Evolutionary conservation across 345 rosid species (phyloP).

Genomic region (Hibiscus syriacus): DNA sequence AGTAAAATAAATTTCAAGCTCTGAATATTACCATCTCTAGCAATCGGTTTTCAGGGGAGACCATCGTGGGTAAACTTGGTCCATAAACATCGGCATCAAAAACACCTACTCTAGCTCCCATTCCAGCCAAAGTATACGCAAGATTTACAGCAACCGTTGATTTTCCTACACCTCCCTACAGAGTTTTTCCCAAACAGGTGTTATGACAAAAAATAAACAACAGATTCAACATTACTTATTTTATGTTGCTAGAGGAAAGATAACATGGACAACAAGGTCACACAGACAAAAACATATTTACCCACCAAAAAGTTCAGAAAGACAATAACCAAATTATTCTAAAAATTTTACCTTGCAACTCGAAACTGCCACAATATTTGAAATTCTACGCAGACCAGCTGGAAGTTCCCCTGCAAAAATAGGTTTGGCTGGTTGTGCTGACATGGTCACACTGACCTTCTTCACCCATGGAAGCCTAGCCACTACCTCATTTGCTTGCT

Average conservation of each 20-base stretch:
- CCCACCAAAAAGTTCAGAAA: not conserved
- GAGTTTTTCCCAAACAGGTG: constrained; percentile 19
- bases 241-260: not conserved
- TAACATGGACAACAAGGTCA: not conserved
- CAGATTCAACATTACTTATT: not conserved
- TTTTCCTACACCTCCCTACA: constrained; percentile 98
- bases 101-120: constrained; percentile 97
- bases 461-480: constrained; percentile 77
- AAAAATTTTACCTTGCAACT: constrained; percentile 81
- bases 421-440: constrained; percentile 91
- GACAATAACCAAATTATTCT: constrained; percentile 3
- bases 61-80: constrained; percentile 97
- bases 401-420: constrained; percentile 72
- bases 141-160: constrained; percentile 96
- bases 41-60: constrained; percentile 73
- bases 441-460: constrained; percentile 79
- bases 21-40: constrained; percentile 64
- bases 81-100: constrained; percentile 97
- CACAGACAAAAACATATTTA: not conserved
- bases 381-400: constrained; percentile 62
- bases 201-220: not conserved
- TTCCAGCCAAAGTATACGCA: constrained; percentile 84
- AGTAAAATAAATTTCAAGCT: constrained; percentile 2
- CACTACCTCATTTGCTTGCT: constrained; percentile 81
- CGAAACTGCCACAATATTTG: constrained; percentile 84